Conservation (phyloP, 768 basidiomycete genomes). For the Steccherinum ochraceum region DNA sequence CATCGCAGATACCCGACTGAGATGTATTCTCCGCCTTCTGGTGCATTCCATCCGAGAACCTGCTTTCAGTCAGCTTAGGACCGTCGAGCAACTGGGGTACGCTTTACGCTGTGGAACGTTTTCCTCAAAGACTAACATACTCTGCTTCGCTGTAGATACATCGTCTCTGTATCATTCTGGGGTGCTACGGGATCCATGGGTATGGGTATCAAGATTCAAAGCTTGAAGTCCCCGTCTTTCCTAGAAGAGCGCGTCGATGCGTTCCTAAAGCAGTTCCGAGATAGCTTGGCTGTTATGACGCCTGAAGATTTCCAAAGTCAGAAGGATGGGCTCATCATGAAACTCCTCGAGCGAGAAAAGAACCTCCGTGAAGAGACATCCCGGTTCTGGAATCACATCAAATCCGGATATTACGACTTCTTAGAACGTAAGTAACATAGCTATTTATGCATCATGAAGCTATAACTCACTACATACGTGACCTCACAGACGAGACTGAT, state of each 20-base stretch:
- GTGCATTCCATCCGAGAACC: conserved; percentile 41
- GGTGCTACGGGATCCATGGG: conserved; percentile 13
- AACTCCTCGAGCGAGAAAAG: conserved; percentile 17
- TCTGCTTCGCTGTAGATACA: no score
- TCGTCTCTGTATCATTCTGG: conserved; percentile 13
- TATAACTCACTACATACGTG: not conserved
- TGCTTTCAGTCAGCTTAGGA: conserved; percentile 42
- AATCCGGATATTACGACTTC: conserved; percentile 19
- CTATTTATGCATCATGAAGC: no score
- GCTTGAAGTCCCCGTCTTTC: conserved; percentile 14
- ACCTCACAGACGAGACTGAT: conserved; percentile 17
- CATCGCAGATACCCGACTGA: conserved; percentile 26
- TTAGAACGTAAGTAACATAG: conserved; percentile 14
- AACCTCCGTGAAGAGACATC: conserved; percentile 19
- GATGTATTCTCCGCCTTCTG: conserved; percentile 33
- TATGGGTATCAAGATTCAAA: conserved; percentile 20
- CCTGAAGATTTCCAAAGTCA: conserved; percentile 7
- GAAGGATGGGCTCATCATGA: conserved; percentile 19
- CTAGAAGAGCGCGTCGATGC: conserved; percentile 21
- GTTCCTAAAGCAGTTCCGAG: conserved; percentile 15
- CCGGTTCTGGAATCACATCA: conserved; percentile 19
- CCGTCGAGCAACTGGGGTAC: conserved; percentile 46
- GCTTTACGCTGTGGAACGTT: not conserved
- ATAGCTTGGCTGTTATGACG: conserved; percentile 10
- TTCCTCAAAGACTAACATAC: not conserved